A percentile compares a stretch with the other conserved stretches of the same genome.
Evolutionary conservation across 192 early-diverging fungal genomes (phyloP).

Genomic region (Phlyctochytrium bullatum): DNA sequence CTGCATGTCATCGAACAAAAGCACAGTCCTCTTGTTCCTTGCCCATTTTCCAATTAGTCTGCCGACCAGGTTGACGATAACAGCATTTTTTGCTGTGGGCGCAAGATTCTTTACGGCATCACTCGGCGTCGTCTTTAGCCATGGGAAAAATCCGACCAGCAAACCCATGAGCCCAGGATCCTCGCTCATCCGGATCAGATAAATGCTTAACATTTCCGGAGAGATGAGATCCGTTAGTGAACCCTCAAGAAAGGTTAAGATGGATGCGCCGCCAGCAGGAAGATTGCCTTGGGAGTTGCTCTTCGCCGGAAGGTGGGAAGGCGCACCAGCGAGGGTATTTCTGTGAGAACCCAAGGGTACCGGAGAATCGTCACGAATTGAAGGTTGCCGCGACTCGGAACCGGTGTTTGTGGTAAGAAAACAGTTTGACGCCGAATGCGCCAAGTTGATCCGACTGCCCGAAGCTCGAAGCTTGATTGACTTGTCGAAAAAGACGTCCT

Average conservation of each 20-base stretch:
- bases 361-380: too few species aligned
- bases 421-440: not conserved
- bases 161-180: not conserved
- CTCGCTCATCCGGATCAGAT: not conserved
- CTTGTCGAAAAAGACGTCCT: not conserved
- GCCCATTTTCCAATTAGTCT: slow-evolving; percentile 1
- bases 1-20: slow-evolving; percentile 1
- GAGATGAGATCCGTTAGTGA: too few species aligned
- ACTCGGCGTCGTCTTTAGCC: not conserved
- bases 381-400: too few species aligned
- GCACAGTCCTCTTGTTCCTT: not conserved
- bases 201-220: not conserved
- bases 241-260: too few species aligned
- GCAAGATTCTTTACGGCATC: not conserved
- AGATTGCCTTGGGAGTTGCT: too few species aligned
- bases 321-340: too few species aligned
- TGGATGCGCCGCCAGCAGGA: too few species aligned
- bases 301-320: too few species aligned
- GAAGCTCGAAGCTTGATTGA: too few species aligned
- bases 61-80: not conserved
- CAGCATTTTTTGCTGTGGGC: not conserved
- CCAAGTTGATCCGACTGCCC: not conserved
- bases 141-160: not conserved
- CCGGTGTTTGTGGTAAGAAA: not conserved
- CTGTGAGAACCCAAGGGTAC: too few species aligned